A percentile compares a stretch with the other conserved stretches of the same genome.
These are phyloP conservation scores for Magnusiomyces paraingens DNA, from an alignment of 1,139 yeast genomes.

Conservation along the genomic window DNA sequence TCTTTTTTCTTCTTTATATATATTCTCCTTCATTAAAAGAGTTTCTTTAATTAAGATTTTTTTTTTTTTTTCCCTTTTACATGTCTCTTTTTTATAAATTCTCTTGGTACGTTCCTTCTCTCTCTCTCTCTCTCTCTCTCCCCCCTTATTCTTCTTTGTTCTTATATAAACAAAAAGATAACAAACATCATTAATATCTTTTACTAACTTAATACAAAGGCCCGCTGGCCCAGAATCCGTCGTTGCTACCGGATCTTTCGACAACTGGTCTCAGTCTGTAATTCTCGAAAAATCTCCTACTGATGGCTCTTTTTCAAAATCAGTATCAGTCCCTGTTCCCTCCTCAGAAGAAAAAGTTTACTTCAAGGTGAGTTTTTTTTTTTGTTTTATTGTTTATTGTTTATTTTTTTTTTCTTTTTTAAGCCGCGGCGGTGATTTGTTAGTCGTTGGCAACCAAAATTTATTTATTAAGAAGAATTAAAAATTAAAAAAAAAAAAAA, in stretches of 20 bases:
- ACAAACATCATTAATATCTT: too few species aligned
- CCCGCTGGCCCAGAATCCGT: constrained; percentile 16
- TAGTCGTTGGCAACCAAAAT: too few species aligned
- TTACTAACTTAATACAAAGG: too few species aligned
- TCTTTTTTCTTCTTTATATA: background rate
- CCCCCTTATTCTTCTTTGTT: too few species aligned
- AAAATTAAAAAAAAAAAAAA: too few species aligned
- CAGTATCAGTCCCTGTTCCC: constrained; percentile 7
- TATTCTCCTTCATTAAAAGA: background rate
- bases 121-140: background rate
- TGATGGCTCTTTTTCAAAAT: constrained; percentile 11
- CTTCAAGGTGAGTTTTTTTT: constrained; percentile 8
- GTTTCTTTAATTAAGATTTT: background rate
- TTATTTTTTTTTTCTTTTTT: too few species aligned
- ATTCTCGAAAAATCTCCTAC: constrained; percentile 6
- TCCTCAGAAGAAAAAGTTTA: constrained; percentile 7
- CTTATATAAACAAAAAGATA: too few species aligned
- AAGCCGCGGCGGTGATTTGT: too few species aligned
- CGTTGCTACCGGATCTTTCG: constrained; percentile 17
- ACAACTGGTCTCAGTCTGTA: constrained; percentile 16
- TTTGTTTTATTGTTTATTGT: too few species aligned
- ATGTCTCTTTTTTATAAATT: background rate
- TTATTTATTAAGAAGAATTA: too few species aligned
- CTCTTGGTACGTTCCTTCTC: background rate
- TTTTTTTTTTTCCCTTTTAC: background rate